These are phyloP conservation scores for Arctostaphylos glauca DNA, from an alignment of 148 eudicot species.

Conservation along the genomic window DNA sequence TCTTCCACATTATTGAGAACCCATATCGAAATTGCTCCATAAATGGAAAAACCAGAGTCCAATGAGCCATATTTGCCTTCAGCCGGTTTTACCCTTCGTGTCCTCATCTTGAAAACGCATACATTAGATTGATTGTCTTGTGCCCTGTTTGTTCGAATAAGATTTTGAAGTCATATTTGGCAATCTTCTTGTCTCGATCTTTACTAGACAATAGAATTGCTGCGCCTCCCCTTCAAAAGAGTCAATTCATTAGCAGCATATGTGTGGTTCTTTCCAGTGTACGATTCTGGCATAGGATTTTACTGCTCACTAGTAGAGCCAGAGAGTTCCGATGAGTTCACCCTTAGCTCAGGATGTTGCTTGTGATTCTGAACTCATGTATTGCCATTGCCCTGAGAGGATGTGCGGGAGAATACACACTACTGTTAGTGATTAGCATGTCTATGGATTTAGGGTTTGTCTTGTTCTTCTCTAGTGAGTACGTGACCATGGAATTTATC, in stretches of 20 bases:
- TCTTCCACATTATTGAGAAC: not conserved
- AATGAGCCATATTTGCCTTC: conserved; percentile 11
- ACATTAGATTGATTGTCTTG: conserved; percentile 13
- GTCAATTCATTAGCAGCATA: conserved; percentile 23
- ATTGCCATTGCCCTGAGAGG: conserved; percentile 16
- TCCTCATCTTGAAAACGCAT: conserved; percentile 17
- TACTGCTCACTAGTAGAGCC: conserved; percentile 25
- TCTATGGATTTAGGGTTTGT: conserved; percentile 16
- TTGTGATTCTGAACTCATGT: conserved; percentile 21
- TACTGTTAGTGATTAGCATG: conserved; percentile 15
- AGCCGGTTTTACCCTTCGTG: conserved; percentile 7
- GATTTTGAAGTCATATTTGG: conserved; percentile 18
- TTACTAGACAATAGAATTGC: conserved; percentile 24
- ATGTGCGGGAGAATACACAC: conserved; percentile 18
- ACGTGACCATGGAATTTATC: conserved; percentile 12
- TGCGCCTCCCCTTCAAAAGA: conserved; percentile 26
- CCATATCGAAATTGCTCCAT: conserved; percentile 14
- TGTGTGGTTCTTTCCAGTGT: conserved; percentile 19
- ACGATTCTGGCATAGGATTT: conserved; percentile 11
- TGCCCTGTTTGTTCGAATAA: conserved; percentile 12
- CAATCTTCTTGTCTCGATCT: conserved; percentile 15
- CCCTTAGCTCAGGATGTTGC: conserved; percentile 21
- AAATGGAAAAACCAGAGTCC: conserved; percentile 18
- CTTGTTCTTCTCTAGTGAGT: conserved; percentile 9
- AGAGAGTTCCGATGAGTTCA: conserved; percentile 16